These are phyloP conservation scores for Phytopythium montanum DNA, from an alignment of 352 stramenopile genomes.

Conservation along the genomic window DNA sequence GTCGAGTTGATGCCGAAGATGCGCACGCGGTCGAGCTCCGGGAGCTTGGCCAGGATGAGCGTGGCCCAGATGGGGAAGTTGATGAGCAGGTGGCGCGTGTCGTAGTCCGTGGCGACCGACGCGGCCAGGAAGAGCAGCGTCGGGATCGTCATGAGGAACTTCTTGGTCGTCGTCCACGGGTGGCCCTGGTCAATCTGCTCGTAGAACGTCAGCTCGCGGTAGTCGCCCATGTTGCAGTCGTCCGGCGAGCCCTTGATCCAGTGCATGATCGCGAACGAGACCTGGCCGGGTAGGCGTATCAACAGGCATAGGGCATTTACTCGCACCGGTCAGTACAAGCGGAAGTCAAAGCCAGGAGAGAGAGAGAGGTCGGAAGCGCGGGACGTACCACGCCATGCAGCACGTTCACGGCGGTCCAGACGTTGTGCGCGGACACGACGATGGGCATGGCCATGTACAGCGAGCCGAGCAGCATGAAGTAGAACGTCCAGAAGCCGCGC, in stretches of 20 bases:
- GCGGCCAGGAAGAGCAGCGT: conserved; percentile 88
- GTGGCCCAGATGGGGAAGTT: conserved; percentile 92
- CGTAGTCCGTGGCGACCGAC: conserved; percentile 89
- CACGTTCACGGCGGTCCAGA: conserved; percentile 83
- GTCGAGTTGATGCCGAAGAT: conserved; percentile 97
- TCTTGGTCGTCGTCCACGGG: conserved; percentile 91
- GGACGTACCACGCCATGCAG: conserved; percentile 78
- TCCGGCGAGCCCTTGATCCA: conserved; percentile 95
- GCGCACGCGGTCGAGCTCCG: conserved; percentile 92
- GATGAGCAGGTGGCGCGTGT: conserved; percentile 76
- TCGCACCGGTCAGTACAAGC: not conserved
- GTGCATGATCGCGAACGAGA: conserved; percentile 93
- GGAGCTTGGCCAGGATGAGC: conserved; percentile 91
- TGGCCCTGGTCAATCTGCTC: conserved; percentile 94
- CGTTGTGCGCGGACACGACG: conserved; percentile 59
- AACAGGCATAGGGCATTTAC: too few species aligned
- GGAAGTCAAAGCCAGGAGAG: too few species aligned
- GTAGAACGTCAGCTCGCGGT: conserved; percentile 94
- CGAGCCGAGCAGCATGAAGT: conserved; percentile 70
- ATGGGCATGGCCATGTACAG: conserved; percentile 82
- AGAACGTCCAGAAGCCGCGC: conserved; percentile 86
- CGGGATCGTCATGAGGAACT: conserved; percentile 93
- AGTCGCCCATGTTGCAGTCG: conserved; percentile 92
- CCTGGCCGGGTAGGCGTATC: conserved; percentile 22
- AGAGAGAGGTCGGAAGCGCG: not conserved